Evolutionary conservation across 2,329 filamentous ascomycete genomes (phyloP).

Genomic region (Sphaerulina vaccinii): DNA sequence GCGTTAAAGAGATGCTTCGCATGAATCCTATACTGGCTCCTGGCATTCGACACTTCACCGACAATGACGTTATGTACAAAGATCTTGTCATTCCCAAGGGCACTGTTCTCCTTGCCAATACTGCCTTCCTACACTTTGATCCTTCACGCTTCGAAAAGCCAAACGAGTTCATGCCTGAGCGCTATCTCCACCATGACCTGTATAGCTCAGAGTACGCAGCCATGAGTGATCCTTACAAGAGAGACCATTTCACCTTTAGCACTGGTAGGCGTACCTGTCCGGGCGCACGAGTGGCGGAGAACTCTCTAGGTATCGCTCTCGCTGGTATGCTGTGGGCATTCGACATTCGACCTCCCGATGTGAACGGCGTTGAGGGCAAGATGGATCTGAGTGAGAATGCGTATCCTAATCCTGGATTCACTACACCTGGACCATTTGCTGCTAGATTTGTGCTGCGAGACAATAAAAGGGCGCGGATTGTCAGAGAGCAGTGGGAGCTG

Average conservation of each 20-base stretch:
- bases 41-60: not conserved
- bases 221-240: not conserved
- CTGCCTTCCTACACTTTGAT: not conserved
- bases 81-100: not conserved
- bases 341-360: too few relatives aligned
- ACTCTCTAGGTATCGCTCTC: too few relatives aligned
- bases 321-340: too few relatives aligned
- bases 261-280: too few relatives aligned
- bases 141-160: not conserved
- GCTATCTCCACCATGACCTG: not conserved
- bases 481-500: not conserved
- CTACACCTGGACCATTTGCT: too few relatives aligned
- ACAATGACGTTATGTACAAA: slow-evolving; percentile 5
- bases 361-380: too few relatives aligned
- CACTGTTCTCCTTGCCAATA: not conserved
- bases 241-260: slow-evolving; percentile 1
- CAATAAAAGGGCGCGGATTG: not conserved
- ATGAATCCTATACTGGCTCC: not conserved
- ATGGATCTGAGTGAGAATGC: too few relatives aligned
- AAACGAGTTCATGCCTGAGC: not conserved
- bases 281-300: too few relatives aligned
- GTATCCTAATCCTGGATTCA: too few relatives aligned
- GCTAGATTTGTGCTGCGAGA: slow-evolving; percentile 1
- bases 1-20: slow-evolving; percentile 5
- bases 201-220: not conserved